Evolutionary conservation across 495 filamentous ascomycete genomes (phyloP), one percentile per base, ranked within the genome.

Genomic region (Neurospora hispaniola): DNA sequence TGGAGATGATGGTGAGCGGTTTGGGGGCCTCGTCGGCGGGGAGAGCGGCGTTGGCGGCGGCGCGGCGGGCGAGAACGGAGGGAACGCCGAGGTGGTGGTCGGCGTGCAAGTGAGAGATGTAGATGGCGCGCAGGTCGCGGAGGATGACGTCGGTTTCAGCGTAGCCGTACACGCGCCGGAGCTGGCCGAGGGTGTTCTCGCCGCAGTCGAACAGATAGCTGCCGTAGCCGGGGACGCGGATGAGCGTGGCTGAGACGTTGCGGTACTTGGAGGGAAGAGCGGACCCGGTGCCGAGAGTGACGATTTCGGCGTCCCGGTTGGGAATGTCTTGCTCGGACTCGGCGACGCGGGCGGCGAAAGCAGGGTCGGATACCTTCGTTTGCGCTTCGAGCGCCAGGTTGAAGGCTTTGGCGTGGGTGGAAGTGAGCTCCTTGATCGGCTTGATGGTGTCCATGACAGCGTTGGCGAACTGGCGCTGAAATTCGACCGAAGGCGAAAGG

Each of bases 101-200:
- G 39, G 96, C 96, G 78, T 99, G 96, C 70, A 95, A 82, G 81
- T 99, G 96, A 78, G 92, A 95, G 78, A 99, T 95, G 91, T 93
- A 98, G 71, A 99, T 91, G 75, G 89, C 86, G 44, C 91, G 92
- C 38, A 99, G 84, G 73, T 97, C 92, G 71, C 84, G 83, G 14
- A 98, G 83, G 12, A 97, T 83, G 42, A 89, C 86, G n/a, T 84
- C 83, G 6, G 94, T 80, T 75, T 93, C 85, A 27, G 84, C 80
- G 5, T 85, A 82, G 4, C 85, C 84, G 76, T 90, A 96, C 4
- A 91, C 81, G 54, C 96, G 92, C 71, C 88, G 88, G 27, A 99
- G 80, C 78, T 98, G 94, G n/a, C 96, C 96, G 18, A 98, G 85
- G 0, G 96, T 98, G 75, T 92, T 92, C 80, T 99, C 96, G 73